phyloP scores from a whole-genome alignment of 352 stramenopile species.

The Globisporangium takayamanum region DNA sequence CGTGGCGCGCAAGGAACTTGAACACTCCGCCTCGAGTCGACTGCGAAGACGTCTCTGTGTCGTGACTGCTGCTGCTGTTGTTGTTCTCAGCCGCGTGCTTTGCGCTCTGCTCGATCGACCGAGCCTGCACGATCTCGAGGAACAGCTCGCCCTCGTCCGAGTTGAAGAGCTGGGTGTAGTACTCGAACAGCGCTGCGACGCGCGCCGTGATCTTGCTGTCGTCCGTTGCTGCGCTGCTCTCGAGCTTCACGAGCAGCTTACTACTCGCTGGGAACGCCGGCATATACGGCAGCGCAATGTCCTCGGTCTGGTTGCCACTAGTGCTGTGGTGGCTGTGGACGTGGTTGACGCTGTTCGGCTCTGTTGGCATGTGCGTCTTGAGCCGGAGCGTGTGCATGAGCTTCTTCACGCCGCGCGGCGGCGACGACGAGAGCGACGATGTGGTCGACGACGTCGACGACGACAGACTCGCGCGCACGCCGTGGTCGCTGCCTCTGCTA shows the following conservation, averaged over 20 bases:
- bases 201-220: conserved; percentile 43
- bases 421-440: conserved; percentile 32
- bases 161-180: conserved; percentile 66
- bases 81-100: background rate
- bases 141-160: conserved; percentile 51
- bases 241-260: conserved; percentile 44
- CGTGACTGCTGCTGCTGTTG: background rate
- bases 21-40: conserved; percentile 17
- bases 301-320: conserved; percentile 11
- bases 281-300: conserved; percentile 22
- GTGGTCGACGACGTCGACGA: conserved; percentile 32
- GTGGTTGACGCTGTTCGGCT: conserved; percentile 10
- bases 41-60: background rate
- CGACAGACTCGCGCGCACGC: conserved; percentile 30
- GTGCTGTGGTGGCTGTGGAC: background rate
- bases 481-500: conserved; percentile 5
- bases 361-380: conserved; percentile 14
- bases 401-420: conserved; percentile 18
- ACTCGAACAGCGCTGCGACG: conserved; percentile 44
- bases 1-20: conserved; percentile 33
- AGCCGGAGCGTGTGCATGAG: conserved; percentile 23
- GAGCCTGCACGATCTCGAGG: conserved; percentile 36
- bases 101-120: conserved; percentile 14
- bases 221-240: conserved; percentile 36
- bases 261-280: conserved; percentile 32